Conservation (phyloP, 2,329 filamentous ascomycete genomes). For the Sporothrix brunneoviolacea region DNA sequence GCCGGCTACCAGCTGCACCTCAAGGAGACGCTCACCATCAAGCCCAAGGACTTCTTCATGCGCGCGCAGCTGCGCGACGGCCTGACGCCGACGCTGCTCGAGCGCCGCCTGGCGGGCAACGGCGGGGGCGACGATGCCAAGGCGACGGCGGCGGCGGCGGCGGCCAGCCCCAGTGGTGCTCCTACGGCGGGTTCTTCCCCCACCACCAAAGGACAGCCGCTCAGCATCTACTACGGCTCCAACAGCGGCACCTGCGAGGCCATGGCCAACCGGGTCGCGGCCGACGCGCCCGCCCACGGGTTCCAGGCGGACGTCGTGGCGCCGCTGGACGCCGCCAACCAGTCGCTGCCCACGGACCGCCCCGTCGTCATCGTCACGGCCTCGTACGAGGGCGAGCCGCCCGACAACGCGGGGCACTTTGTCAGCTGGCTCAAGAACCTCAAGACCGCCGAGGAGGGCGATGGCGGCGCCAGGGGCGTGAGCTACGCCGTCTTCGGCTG, state of each 20-base stretch:
- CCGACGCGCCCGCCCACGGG: slow-evolving; percentile 47
- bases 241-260: slow-evolving; percentile 55
- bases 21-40: slow-evolving; percentile 50
- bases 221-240: slow-evolving; percentile 67
- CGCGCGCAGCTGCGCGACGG: slow-evolving; percentile 46
- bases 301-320: slow-evolving; percentile 45
- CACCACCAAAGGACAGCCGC: slow-evolving; percentile 28
- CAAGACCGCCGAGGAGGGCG: background rate
- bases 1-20: slow-evolving; percentile 50
- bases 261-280: slow-evolving; percentile 56
- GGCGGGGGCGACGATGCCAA: background rate
- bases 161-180: slow-evolving; percentile 50
- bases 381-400: slow-evolving; percentile 65
- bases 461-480: slow-evolving; percentile 26
- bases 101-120: slow-evolving; percentile 12
- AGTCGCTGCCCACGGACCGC: slow-evolving; percentile 51
- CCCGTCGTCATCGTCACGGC: slow-evolving; percentile 63
- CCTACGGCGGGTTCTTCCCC: slow-evolving; percentile 65
- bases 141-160: background rate
- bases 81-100: slow-evolving; percentile 26
- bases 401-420: slow-evolving; percentile 58
- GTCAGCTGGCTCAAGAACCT: slow-evolving; percentile 2
- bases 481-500: slow-evolving; percentile 66
- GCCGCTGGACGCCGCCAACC: slow-evolving; percentile 54
- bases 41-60: slow-evolving; percentile 55